Evolutionary conservation across 192 early-diverging fungal genomes (phyloP), one percentile per base, ranked within the genome.

Genomic region (Thamnidium elegans): DNA sequence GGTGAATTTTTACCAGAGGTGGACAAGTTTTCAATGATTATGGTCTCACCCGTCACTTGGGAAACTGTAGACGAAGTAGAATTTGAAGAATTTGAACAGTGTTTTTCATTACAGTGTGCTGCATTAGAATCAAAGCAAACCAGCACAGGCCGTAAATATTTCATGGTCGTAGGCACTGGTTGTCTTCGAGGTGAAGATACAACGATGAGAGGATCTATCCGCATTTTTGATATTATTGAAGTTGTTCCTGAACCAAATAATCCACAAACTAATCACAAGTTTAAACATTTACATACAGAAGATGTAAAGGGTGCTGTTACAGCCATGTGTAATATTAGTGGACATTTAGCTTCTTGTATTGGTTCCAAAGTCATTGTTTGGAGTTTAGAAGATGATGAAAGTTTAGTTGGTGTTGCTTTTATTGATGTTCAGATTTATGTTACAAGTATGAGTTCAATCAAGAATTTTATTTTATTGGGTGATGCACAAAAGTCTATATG

Each of bases 171-270:
- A 30, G 94, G 91, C 4, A 99, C 97, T 3, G 90, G 88, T 1
- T 88, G 85, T 68, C 80, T 93, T 39, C 79, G 90, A 47, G 92
- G 94, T 36, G 97, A 99, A 76, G 97, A 99, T 71, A 84, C 94
- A 23, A 76, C 92, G 0, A 87, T 89, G 72, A 82, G 92, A 45
- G 97, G 97, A 63, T 80, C 85, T 53, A 83, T 98, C 50, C 88
- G 93, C 50, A 76, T 99, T 23, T 97, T 90, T 68, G 97, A 99
- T 48, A 84, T 98, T 43, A 91, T 96, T 77, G 93, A 96, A 74
- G 94, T 99, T 39, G 94, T 99, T 32, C 97, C 97, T 5, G 94
- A 97, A 70, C 87, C 89, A 0, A 91, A 92, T 47, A 91, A 91
- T 54, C 96, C 97, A 30, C 92, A 94, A 74, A 96, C 94, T 0